Conservation (phyloP, 805 yeast species). For the Candida arabinofermentans region DNA sequence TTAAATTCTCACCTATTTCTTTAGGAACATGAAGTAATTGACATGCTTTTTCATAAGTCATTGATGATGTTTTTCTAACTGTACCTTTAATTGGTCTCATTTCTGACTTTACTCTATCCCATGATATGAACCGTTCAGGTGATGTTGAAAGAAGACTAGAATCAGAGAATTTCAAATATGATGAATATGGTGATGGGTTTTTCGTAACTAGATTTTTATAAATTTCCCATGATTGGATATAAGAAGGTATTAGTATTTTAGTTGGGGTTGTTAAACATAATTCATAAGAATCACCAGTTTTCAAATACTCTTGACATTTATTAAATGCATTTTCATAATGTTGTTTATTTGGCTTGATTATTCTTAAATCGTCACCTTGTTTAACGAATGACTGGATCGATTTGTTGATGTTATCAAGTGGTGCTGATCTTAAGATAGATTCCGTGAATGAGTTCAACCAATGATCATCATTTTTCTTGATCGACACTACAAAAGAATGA, state of each 20-base stretch:
- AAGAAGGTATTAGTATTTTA: slow-evolving; percentile 46
- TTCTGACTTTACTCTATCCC: slow-evolving; percentile 65
- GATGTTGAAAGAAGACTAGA: slow-evolving; percentile 76
- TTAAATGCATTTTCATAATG: slow-evolving; percentile 53
- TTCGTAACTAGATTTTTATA: slow-evolving; percentile 65
- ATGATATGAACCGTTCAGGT: slow-evolving; percentile 87
- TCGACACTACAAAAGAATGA: slow-evolving; percentile 49
- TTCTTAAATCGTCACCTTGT: slow-evolving; percentile 19
- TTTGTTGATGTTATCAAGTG: slow-evolving; percentile 1
- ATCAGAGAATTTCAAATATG: slow-evolving; percentile 68
- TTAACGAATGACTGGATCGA: slow-evolving; percentile 3
- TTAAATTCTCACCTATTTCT: slow-evolving; percentile 91
- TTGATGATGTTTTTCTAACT: slow-evolving; percentile 57
- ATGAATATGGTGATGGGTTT: slow-evolving; percentile 93
- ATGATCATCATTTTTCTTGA: slow-evolving; percentile 35
- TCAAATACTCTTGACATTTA: slow-evolving; percentile 62
- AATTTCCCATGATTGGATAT: slow-evolving; percentile 66
- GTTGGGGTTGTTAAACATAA: slow-evolving; percentile 83
- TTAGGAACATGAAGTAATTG: slow-evolving; percentile 73
- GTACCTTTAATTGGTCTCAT: slow-evolving; percentile 97
- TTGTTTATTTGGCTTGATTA: slow-evolving; percentile 47
- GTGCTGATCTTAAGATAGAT: neutral
- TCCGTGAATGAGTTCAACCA: slow-evolving; percentile 32
- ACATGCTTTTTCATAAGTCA: slow-evolving; percentile 57
- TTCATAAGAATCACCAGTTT: slow-evolving; percentile 89